A percentile compares a stretch with the other conserved stretches of the same genome.
phyloP scores from a whole-genome alignment of 106 monocot genomes.

The Dendrobium chrysotoxum region DNA sequence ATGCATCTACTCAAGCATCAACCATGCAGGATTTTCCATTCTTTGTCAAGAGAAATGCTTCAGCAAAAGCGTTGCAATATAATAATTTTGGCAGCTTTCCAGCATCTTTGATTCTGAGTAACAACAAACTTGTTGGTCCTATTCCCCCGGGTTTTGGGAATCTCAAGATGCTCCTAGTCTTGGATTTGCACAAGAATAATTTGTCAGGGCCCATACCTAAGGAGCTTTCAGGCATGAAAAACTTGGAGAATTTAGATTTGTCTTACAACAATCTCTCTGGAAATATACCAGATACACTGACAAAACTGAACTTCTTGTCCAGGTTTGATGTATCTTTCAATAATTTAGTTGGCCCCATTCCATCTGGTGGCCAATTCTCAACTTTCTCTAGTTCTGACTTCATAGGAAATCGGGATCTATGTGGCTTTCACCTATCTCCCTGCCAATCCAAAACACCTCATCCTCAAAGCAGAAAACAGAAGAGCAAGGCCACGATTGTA shows the following conservation, averaged over 20 bases:
- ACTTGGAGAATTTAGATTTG: constrained; percentile 38
- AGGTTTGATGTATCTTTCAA: constrained; percentile 39
- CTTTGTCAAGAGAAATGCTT: constrained; percentile 23
- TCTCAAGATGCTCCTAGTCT: constrained; percentile 24
- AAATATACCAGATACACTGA: constrained; percentile 28
- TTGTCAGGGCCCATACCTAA: constrained; percentile 40
- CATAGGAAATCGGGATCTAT: constrained; percentile 22
- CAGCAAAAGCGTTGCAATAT: constrained; percentile 17
- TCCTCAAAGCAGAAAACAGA: not conserved
- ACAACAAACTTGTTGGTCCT: constrained; percentile 25
- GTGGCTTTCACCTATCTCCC: constrained; percentile 17
- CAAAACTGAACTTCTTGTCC: constrained; percentile 30
- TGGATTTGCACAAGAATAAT: constrained; percentile 36
- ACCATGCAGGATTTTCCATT: constrained; percentile 18
- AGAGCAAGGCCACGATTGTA: constrained; percentile 16
- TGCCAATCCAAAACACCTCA: constrained; percentile 7
- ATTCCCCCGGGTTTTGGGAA: constrained; percentile 27
- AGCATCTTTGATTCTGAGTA: constrained; percentile 26
- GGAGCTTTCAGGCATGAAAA: constrained; percentile 34
- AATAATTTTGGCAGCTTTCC: constrained; percentile 35
- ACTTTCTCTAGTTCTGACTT: constrained; percentile 32
- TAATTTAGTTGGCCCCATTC: constrained; percentile 35
- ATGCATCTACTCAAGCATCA: not conserved
- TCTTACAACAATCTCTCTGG: constrained; percentile 47
- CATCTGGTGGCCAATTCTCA: constrained; percentile 34